These are phyloP conservation scores for Fusarium sp. DNA, from an alignment of 2,329 filamentous ascomycete species.

Conservation along the genomic window DNA sequence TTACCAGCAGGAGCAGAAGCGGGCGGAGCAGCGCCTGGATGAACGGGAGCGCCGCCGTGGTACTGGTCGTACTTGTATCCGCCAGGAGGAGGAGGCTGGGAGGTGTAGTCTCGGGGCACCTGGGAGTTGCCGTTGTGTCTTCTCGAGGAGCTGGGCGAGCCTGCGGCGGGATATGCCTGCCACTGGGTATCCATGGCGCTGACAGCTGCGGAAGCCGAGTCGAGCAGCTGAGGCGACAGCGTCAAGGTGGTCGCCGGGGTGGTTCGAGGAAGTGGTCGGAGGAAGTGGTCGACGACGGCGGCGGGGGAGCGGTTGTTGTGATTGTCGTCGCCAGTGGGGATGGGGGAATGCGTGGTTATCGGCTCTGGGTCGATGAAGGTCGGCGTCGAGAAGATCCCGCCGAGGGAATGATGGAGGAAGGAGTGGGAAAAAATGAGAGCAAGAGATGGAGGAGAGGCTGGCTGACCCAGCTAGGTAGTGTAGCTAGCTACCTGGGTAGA, in stretches of 20 bases:
- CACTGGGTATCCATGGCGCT: conserved; percentile 67
- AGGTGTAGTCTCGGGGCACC: conserved; percentile 62
- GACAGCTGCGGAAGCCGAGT: conserved; percentile 32
- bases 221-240: conserved; percentile 38
- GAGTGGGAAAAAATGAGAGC: conserved; percentile 34
- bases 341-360: conserved; percentile 38
- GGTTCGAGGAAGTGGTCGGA: conserved; percentile 21
- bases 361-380: conserved; percentile 30
- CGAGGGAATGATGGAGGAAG: conserved; percentile 13
- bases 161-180: conserved; percentile 73
- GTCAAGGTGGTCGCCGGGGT: conserved; percentile 23
- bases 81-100: conserved; percentile 57
- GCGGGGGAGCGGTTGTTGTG: conserved; percentile 28
- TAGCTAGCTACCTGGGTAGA: conserved; percentile 10
- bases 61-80: conserved; percentile 78
- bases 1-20: conserved; percentile 56
- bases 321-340: conserved; percentile 29
- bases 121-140: conserved; percentile 69
- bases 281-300: conserved; percentile 24
- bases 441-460: conserved; percentile 28
- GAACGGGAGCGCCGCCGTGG: conserved; percentile 57
- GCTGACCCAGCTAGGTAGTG: conserved; percentile 27
- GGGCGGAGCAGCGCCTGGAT: conserved; percentile 41
- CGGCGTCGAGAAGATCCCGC: conserved; percentile 35
- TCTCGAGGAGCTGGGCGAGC: conserved; percentile 68